Evolutionary conservation across 352 stramenopile genomes (phyloP).

Genomic region (Ophiocytium majus): DNA sequence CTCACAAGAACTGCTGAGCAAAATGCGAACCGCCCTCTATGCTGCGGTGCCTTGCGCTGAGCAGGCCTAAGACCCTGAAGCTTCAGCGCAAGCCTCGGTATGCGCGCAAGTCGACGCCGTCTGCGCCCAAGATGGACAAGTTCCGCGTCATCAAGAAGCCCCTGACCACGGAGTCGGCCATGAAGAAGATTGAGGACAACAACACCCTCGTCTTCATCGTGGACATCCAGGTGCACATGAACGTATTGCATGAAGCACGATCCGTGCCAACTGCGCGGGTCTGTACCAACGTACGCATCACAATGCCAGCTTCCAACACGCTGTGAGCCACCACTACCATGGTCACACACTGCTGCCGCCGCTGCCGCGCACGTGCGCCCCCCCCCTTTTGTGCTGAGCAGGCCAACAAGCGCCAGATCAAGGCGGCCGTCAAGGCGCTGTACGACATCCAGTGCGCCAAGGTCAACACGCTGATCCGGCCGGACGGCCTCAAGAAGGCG

Average conservation of each 20-base stretch:
- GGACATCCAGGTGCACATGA: constrained; percentile 72
- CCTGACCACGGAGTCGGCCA: constrained; percentile 97
- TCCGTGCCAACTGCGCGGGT: too few species aligned
- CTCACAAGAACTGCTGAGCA: too few species aligned
- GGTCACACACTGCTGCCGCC: too few species aligned
- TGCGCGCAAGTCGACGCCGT: constrained; percentile 82
- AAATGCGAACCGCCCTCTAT: too few species aligned
- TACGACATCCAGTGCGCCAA: constrained; percentile 99
- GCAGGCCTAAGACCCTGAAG: constrained; percentile 90
- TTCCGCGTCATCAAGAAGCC: constrained; percentile 99
- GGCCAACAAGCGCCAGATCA: constrained; percentile 99
- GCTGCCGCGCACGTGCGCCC: too few species aligned
- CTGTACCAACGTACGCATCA: too few species aligned
- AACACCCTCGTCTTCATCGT: constrained; percentile 99
- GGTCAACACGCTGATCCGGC: constrained; percentile 99
- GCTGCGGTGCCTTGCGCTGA: too few species aligned
- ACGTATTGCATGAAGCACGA: too few species aligned
- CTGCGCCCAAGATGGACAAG: constrained; percentile 86
- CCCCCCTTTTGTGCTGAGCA: too few species aligned
- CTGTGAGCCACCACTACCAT: too few species aligned
- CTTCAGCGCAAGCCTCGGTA: constrained; percentile 92
- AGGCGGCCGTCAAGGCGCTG: constrained; percentile 96
- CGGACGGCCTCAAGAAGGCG: constrained; percentile 99
- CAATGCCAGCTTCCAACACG: too few species aligned
- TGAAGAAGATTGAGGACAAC: constrained; percentile 99